These are phyloP conservation scores for Nakazawaea holstii DNA, from an alignment of 805 yeast genomes.

Conservation along the genomic window DNA sequence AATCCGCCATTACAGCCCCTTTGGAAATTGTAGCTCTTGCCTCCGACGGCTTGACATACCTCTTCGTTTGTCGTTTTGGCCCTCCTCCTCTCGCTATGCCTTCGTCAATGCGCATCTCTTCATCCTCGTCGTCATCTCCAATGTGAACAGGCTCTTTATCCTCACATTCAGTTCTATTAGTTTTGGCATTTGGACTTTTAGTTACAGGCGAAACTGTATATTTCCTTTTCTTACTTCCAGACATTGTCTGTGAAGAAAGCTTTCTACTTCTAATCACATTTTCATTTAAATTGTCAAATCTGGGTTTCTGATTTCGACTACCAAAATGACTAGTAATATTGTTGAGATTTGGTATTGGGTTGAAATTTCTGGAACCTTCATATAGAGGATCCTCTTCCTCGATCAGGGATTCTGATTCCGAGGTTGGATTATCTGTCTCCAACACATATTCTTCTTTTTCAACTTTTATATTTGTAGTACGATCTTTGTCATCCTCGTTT, in stretches of 20 bases:
- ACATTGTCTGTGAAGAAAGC: not conserved
- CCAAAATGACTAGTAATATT: conserved; percentile 1
- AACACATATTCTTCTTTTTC: not conserved
- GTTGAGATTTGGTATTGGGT: not conserved
- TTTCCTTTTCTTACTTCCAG: not conserved
- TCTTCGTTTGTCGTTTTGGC: too few species aligned
- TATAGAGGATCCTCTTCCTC: not conserved
- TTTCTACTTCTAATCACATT: not conserved
- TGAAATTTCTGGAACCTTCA: not conserved
- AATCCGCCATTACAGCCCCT: conserved; percentile 2
- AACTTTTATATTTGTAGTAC: not conserved
- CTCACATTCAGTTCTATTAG: conserved; percentile 5
- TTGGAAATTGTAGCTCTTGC: conserved; percentile 3
- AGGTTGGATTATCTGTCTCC: not conserved
- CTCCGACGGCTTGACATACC: not conserved
- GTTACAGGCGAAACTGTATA: not conserved
- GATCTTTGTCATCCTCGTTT: not conserved
- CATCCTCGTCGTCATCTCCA: not conserved
- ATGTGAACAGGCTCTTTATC: not conserved
- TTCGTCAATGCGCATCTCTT: not conserved
- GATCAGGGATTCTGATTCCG: not conserved
- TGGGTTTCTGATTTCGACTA: not conserved
- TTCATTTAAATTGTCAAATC: too few species aligned
- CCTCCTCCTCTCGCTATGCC: too few species aligned
- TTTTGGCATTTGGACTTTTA: not conserved